Percentiles rank a stretch among this genome's conserved stretches.
phyloP scores from a whole-genome alignment of 1,284 basidiomycete species.

The Neotropicomus parvogracilis region DNA sequence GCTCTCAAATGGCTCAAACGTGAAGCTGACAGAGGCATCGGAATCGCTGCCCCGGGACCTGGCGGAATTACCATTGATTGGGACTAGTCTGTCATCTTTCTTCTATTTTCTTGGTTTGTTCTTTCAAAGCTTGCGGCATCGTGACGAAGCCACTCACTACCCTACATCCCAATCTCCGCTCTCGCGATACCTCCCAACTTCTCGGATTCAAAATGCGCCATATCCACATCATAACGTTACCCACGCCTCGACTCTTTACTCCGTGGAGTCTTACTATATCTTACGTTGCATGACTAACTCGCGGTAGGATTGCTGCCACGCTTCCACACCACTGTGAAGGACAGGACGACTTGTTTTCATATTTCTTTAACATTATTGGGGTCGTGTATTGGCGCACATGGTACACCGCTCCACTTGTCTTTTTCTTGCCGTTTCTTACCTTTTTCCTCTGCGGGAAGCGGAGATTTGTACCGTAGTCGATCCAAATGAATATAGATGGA shows the following conservation, averaged over 20 bases:
- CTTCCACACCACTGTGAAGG: constrained; percentile 17
- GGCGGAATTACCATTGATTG: constrained; percentile 73
- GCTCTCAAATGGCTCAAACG: constrained; percentile 79
- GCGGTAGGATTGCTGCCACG: constrained; percentile 22
- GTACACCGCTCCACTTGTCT: constrained; percentile 12
- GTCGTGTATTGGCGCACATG: constrained; percentile 3
- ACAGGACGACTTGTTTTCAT: constrained; percentile 22
- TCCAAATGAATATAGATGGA: constrained; percentile 14
- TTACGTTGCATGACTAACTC: constrained; percentile 27
- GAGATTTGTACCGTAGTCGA: constrained; percentile 14
- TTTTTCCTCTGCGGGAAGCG: not conserved
- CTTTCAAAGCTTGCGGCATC: constrained; percentile 6
- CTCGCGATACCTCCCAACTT: constrained; percentile 21
- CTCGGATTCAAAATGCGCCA: constrained; percentile 3
- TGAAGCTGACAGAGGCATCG: constrained; percentile 69
- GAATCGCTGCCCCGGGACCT: constrained; percentile 54
- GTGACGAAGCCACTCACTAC: not conserved
- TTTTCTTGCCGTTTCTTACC: not conserved
- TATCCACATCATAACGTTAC: constrained; percentile 10
- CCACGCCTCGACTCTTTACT: constrained; percentile 6
- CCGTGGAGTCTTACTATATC: constrained; percentile 26
- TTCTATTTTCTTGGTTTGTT: not conserved
- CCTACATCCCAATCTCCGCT: constrained; percentile 2
- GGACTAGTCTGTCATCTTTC: constrained; percentile 43
- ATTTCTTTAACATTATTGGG: constrained; percentile 29